Evolutionary conservation across 768 basidiomycete species (phyloP), one percentile per base, ranked within the genome.

Genomic region (Suillus cothurnatus): DNA sequence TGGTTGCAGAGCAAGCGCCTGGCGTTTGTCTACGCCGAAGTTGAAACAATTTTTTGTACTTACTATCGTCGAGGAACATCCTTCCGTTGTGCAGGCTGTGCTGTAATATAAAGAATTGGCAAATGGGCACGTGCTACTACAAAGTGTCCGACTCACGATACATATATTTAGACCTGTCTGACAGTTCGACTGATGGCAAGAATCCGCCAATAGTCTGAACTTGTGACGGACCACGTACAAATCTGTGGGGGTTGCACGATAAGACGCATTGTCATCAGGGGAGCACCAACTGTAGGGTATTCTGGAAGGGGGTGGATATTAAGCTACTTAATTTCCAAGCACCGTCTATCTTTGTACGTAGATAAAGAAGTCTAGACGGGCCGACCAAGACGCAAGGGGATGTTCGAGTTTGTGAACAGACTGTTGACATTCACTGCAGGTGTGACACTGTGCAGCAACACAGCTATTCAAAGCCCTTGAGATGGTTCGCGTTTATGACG

Each of bases 381-480:
- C 14, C 14, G 19, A 50, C 50, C 52, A 31, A 19, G 52, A 28
- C n/a, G 21, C 32, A 21, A 32, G 53, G 53, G 21, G 21, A 34
- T 3, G 21, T 21, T 34, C 53, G 53, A 34, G 31, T 55, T 55
- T 34, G 53, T n/a, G 32, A 3, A 32, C 19, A 17, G 23, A 26
- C 14, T 23, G n/a, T n/a, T n/a, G n/a, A n/a, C n/a, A 9, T 23
- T 17, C 50, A 11, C 19, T 11, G 50, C 17, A 52, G 55, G 8
- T 34, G 32, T 23, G 7, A 52, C 28, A 53, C 17, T 19, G 17
- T 28, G 23, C 2, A 52, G 23, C 2, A 52, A 19, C 50, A 52
- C 28, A 52, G 50, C 50, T 52, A 52, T 52, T 58, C 23, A 31
- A 58, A 23, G 38, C 17, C 26, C 52, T 58, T 58, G 56, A 39